A percentile compares a stretch with the other conserved stretches of the same genome.
phyloP scores from a whole-genome alignment of 2,329 filamentous ascomycete species.

The Cordyceps tenuipes region DNA sequence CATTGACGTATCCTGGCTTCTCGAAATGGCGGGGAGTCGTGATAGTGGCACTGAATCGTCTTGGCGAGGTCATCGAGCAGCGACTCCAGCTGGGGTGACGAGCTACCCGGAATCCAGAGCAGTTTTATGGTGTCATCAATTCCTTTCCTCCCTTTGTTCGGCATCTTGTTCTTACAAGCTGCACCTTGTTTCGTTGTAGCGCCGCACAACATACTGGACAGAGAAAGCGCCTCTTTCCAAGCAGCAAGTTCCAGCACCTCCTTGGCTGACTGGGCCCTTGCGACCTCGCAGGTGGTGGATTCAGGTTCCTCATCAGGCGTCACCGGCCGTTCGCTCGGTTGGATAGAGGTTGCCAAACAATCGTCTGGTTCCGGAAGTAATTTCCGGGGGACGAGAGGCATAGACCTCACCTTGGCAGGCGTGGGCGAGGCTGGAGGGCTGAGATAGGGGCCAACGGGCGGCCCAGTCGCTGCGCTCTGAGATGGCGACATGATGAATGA shows the following conservation, averaged over 20 bases:
- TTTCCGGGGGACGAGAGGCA: neutral
- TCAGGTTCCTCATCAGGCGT: neutral
- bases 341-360: too few relatives aligned
- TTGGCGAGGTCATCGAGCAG: neutral
- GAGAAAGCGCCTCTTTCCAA: neutral
- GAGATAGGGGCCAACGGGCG: neutral
- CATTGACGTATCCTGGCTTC: neutral
- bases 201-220: neutral
- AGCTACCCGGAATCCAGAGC: neutral
- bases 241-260: neutral
- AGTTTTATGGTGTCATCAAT: neutral
- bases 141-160: neutral
- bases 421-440: slow-evolving; percentile 3
- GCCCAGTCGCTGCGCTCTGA: neutral
- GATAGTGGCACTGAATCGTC: neutral
- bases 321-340: neutral
- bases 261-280: neutral
- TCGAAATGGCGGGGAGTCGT: neutral
- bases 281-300: neutral
- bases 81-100: neutral
- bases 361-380: neutral
- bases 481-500: neutral
- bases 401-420: neutral
- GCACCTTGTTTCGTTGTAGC: neutral
- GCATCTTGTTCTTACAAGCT: neutral